These are phyloP conservation scores for Gamsiella multidivaricata DNA, from an alignment of 192 early-diverging fungal species.

Conservation along the genomic window DNA sequence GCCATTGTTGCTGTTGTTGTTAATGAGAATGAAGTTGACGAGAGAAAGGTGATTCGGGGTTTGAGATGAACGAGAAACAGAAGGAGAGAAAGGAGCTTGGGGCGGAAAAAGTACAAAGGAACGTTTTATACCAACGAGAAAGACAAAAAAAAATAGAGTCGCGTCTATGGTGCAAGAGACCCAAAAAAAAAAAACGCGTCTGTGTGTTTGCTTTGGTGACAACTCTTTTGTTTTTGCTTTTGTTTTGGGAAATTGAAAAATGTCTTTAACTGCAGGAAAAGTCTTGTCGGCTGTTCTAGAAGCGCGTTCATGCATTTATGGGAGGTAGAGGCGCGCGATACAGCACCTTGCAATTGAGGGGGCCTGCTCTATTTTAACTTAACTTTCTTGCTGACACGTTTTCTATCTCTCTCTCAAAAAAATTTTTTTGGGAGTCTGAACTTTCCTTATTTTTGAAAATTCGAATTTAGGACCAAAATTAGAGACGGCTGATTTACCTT, in stretches of 20 bases:
- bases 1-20: constrained; percentile 63
- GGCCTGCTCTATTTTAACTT: too few species aligned
- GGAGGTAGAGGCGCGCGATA: neutral
- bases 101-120: neutral
- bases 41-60: neutral
- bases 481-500: neutral
- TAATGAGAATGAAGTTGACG: constrained; percentile 1
- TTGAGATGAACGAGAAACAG: neutral
- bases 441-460: too few species aligned
- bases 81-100: constrained; percentile 5
- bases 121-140: constrained; percentile 3
- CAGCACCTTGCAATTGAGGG: neutral
- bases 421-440: too few species aligned
- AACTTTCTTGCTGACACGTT: too few species aligned
- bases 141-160: neutral
- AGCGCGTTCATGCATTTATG: neutral
- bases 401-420: too few species aligned
- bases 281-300: neutral
- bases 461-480: too few species aligned
- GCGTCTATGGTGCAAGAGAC: neutral
- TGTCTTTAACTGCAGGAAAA: too few species aligned
- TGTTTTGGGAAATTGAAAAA: neutral
- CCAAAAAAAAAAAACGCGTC: constrained; percentile 4
- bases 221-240: neutral
- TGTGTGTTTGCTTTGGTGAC: too few species aligned